phyloP scores from a whole-genome alignment of 1,284 basidiomycete genomes.

The Ganoderma meredithae region DNA sequence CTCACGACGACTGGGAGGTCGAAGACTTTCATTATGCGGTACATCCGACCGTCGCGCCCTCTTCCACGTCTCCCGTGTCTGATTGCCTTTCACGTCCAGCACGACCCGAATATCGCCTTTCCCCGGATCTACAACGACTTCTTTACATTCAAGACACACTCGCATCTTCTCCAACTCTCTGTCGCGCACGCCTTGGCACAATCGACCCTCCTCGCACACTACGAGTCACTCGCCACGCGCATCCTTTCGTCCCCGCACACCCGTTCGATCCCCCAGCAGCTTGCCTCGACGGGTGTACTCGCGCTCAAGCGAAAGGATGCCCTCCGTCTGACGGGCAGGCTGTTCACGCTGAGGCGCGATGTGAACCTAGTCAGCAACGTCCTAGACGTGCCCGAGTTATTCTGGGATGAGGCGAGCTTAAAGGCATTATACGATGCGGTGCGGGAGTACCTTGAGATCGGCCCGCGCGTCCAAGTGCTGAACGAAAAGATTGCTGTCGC shows the following conservation, averaged over 20 bases:
- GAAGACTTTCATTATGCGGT: slow-evolving; percentile 91
- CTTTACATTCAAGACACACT: slow-evolving; percentile 91
- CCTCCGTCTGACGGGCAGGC: slow-evolving; percentile 81
- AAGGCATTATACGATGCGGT: slow-evolving; percentile 93
- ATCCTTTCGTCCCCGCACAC: slow-evolving; percentile 84
- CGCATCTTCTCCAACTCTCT: slow-evolving; percentile 88
- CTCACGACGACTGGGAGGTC: slow-evolving; percentile 84
- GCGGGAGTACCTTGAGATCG: slow-evolving; percentile 94
- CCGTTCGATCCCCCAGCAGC: slow-evolving; percentile 84
- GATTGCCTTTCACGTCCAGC: slow-evolving; percentile 51
- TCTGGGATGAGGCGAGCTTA: slow-evolving; percentile 94
- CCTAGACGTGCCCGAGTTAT: slow-evolving; percentile 93
- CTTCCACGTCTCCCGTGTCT: neutral
- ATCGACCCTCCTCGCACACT: slow-evolving; percentile 90
- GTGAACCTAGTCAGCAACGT: slow-evolving; percentile 94
- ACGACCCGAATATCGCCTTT: slow-evolving; percentile 86
- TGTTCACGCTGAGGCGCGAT: slow-evolving; percentile 91
- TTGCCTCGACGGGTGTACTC: slow-evolving; percentile 83
- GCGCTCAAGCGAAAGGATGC: slow-evolving; percentile 84
- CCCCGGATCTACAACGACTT: slow-evolving; percentile 93
- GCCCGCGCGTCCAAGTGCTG: slow-evolving; percentile 82
- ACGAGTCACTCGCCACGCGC: slow-evolving; percentile 83
- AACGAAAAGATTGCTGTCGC: slow-evolving; percentile 92
- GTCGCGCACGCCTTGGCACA: slow-evolving; percentile 95
- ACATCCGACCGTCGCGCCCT: slow-evolving; percentile 36